A percentile compares a stretch with the other conserved stretches of the same genome.
phyloP scores from a whole-genome alignment of 441 rosid genomes.

The Metrosideros polymorpha region DNA sequence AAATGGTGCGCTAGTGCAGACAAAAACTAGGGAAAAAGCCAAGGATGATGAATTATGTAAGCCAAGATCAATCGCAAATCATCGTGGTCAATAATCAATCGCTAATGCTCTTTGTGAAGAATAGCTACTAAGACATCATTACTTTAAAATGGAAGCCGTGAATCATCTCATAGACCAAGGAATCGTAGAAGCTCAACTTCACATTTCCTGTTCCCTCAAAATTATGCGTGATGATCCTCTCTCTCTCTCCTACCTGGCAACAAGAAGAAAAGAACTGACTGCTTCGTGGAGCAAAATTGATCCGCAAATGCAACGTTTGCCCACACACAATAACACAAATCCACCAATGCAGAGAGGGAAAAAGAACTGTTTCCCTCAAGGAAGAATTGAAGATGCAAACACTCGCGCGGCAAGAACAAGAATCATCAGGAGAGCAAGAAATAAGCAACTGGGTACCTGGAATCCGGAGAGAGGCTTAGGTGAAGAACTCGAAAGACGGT shows the following conservation, averaged over 20 bases:
- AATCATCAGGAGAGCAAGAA: not conserved
- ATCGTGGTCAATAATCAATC: not conserved
- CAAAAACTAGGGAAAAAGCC: not conserved
- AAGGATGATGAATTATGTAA: not conserved
- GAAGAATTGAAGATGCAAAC: not conserved
- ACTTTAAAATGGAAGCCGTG: not conserved
- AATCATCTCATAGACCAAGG: not conserved
- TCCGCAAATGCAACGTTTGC: not conserved
- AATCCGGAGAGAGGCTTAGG: not conserved
- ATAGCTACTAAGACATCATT: not conserved
- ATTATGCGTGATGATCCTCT: not conserved
- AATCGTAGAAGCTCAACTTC: not conserved
- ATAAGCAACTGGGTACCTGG: constrained; percentile 6
- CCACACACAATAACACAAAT: not conserved
- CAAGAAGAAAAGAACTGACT: too few relatives aligned
- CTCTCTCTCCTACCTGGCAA: too few relatives aligned
- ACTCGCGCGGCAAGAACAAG: not conserved
- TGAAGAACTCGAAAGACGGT: not conserved
- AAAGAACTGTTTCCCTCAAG: not conserved
- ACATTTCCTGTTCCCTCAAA: not conserved
- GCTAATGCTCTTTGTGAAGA: not conserved
- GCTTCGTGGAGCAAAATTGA: not conserved
- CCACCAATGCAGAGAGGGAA: not conserved
- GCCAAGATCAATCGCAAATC: not conserved
- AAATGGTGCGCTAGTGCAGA: not conserved